Evolutionary conservation across 2,329 filamentous ascomycete genomes (phyloP).

Genomic region (Byssothecium circinans): DNA sequence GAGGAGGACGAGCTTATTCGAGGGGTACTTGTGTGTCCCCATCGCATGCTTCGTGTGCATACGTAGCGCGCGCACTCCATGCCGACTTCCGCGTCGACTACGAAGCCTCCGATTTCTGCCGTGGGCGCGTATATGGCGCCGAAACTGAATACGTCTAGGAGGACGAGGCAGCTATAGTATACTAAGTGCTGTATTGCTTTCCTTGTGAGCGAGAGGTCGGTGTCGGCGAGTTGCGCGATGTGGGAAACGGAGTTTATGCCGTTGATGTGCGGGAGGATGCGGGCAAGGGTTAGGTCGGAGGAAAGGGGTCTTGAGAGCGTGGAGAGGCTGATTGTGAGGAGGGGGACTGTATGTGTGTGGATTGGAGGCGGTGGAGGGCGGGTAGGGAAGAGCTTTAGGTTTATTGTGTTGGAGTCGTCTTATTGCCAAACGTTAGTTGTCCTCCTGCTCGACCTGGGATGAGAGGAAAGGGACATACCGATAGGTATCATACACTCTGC

Average conservation of each 20-base stretch:
- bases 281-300: slow-evolving; percentile 73
- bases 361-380: slow-evolving; percentile 76
- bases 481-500: slow-evolving; percentile 98
- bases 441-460: background rate
- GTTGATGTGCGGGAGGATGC: slow-evolving; percentile 84
- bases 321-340: slow-evolving; percentile 60
- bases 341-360: slow-evolving; percentile 86
- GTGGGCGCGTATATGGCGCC: slow-evolving; percentile 86
- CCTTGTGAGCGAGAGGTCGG: slow-evolving; percentile 82
- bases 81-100: slow-evolving; percentile 73
- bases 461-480: slow-evolving; percentile 57
- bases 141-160: slow-evolving; percentile 96
- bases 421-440: slow-evolving; percentile 1
- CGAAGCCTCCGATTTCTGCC: slow-evolving; percentile 75
- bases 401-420: slow-evolving; percentile 93
- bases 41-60: slow-evolving; percentile 43
- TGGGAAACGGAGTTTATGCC: slow-evolving; percentile 86
- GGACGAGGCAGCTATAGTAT: slow-evolving; percentile 86
- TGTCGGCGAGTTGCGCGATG: slow-evolving; percentile 82
- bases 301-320: slow-evolving; percentile 53
- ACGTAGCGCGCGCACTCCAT: slow-evolving; percentile 89
- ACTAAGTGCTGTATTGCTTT: slow-evolving; percentile 86
- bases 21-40: slow-evolving; percentile 14
- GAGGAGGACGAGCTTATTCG: slow-evolving; percentile 8
- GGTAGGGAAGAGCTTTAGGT: slow-evolving; percentile 91